phyloP scores from a whole-genome alignment of 768 basidiomycete genomes.

The Stropharia rugosoannulata region DNA sequence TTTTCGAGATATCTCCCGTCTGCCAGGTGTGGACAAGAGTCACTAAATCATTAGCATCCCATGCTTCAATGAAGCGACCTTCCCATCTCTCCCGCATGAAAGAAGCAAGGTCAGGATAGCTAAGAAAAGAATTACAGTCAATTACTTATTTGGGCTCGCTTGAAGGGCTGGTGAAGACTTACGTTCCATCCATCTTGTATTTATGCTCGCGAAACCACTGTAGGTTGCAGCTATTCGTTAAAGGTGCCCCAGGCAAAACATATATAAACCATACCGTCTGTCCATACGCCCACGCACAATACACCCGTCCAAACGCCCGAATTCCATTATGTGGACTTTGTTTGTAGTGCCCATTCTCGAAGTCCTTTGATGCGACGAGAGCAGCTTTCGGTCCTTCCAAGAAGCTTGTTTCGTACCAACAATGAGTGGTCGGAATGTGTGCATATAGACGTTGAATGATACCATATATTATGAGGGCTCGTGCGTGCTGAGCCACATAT shows the following conservation, averaged over 20 bases:
- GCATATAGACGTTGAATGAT: neutral
- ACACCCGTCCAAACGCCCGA: conserved; percentile 55
- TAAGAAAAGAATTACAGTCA: conserved; percentile 12
- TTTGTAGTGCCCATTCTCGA: conserved; percentile 52
- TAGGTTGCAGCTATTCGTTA: neutral
- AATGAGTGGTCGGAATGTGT: neutral
- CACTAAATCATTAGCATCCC: conserved; percentile 57
- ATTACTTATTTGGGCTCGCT: neutral
- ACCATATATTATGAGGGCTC: conserved; percentile 57
- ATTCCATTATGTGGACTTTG: conserved; percentile 45
- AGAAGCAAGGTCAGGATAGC: conserved; percentile 45
- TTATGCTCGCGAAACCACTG: conserved; percentile 57
- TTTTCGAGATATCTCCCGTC: conserved; percentile 43
- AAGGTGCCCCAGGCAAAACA: neutral
- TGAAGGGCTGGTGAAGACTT: conserved; percentile 7
- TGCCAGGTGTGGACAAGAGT: conserved; percentile 52
- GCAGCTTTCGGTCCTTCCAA: conserved; percentile 61
- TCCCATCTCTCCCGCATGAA: conserved; percentile 58
- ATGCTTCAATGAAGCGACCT: conserved; percentile 33
- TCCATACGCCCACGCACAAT: conserved; percentile 60
- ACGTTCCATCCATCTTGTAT: conserved; percentile 42
- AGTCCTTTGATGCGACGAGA: conserved; percentile 54
- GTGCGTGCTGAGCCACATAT: conserved; percentile 49
- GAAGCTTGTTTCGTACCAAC: conserved; percentile 35
- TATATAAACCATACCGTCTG: conserved; percentile 38